Conservation (phyloP, 129 eudicot species). For the Centella asiatica region DNA sequence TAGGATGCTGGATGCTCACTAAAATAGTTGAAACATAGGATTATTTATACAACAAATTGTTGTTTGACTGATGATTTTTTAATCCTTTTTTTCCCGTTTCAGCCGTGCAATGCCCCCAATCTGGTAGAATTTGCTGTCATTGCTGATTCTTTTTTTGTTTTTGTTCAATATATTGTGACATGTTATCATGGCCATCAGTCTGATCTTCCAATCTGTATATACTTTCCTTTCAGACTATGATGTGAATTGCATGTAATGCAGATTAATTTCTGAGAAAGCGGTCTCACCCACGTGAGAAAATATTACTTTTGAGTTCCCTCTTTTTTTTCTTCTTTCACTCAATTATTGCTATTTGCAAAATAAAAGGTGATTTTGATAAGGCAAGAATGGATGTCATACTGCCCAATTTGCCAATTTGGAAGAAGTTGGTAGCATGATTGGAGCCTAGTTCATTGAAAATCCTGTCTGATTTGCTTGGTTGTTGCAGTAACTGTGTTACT, state of each 20-base stretch:
- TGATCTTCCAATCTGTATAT: background rate
- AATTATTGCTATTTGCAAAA: no score
- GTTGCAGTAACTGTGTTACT: background rate
- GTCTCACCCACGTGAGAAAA: background rate
- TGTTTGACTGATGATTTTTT: no score
- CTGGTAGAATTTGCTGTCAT: no score
- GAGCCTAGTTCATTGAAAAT: background rate
- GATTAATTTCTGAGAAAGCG: background rate
- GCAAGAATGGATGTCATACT: background rate
- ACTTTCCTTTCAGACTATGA: background rate
- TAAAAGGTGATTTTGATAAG: background rate
- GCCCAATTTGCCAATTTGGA: background rate
- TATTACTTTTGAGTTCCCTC: background rate
- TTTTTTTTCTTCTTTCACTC: no score
- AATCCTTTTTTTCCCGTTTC: no score
- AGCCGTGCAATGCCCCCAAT: no score
- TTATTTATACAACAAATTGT: no score
- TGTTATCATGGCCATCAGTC: background rate
- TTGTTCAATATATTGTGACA: background rate
- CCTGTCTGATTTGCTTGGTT: background rate
- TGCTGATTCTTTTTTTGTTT: background rate
- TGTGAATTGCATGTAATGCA: no score
- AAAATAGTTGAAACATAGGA: no score
- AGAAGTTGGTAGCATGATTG: no score
- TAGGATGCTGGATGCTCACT: no score